These are phyloP conservation scores for Dictyostelium capitatum DNA, from an alignment of 78 protist genomes.

Conservation along the genomic window DNA sequence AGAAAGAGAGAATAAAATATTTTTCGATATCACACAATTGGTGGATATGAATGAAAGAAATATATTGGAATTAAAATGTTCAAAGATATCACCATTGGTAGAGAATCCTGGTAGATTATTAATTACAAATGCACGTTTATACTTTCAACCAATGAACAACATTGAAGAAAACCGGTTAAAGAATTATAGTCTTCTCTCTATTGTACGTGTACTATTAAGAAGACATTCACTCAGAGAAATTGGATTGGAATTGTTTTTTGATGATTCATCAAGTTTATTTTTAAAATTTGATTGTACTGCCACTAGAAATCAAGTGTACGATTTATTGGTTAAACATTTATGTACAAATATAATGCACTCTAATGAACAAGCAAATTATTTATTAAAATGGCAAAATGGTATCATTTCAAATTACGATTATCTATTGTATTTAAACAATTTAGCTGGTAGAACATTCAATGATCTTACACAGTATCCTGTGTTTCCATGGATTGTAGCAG, in stretches of 20 bases:
- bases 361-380: constrained; percentile 67
- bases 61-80: constrained; percentile 51
- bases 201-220: constrained; percentile 59
- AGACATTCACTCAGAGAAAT: constrained; percentile 83
- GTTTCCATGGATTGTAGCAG: constrained; percentile 74
- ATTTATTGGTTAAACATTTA: constrained; percentile 34
- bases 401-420: constrained; percentile 93
- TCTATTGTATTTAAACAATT: constrained; percentile 89
- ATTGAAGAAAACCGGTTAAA: constrained; percentile 79
- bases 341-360: neutral
- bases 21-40: constrained; percentile 54
- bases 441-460: constrained; percentile 92
- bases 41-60: constrained; percentile 70
- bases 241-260: constrained; percentile 79
- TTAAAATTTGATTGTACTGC: constrained; percentile 36
- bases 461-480: constrained; percentile 93
- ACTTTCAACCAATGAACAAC: constrained; percentile 92
- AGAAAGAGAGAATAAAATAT: constrained; percentile 52
- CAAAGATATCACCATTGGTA: constrained; percentile 86
- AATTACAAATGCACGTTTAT: constrained; percentile 83
- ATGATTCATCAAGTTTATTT: constrained; percentile 44
- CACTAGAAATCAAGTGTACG: constrained; percentile 56
- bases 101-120: constrained; percentile 88
- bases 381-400: constrained; percentile 88
- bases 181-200: constrained; percentile 46